Evolutionary conservation across 2,329 filamentous ascomycete genomes (phyloP), one percentile per base, ranked within the genome.

Genomic region (Ophiostoma triangulosporum): DNA sequence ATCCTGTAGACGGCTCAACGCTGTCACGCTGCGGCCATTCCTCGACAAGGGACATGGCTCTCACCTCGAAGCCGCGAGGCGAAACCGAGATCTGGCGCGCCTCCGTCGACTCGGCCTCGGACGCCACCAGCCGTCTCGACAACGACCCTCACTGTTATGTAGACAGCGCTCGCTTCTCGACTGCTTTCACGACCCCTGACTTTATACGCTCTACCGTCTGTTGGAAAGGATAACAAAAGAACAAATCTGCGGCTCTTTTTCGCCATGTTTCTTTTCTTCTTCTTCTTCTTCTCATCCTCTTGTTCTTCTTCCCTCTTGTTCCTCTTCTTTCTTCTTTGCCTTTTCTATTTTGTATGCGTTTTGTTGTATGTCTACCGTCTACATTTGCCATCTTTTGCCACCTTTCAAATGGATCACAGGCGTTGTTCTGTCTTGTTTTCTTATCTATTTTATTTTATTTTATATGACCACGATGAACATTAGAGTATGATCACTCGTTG

Each of bases 1-100:
- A 76, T 98, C 57, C 83, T 98, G 67, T 98, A 79, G 32, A 27
- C n/a, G n/a, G n/a, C n/a, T n/a, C n/a, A n/a, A n/a, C n/a, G n/a
- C n/a, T n/a, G n/a, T n/a, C n/a, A n/a, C n/a, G n/a, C n/a, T n/a
- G n/a, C n/a, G n/a, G n/a, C n/a, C n/a, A n/a, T n/a, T n/a, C n/a
- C n/a, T n/a, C n/a, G n/a, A n/a, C n/a, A n/a, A n/a, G n/a, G n/a
- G n/a, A n/a, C n/a, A n/a, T n/a, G n/a, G n/a, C n/a, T n/a, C n/a
- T n/a, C n/a, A n/a, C n/a, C n/a, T n/a, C n/a, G n/a, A n/a, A n/a
- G n/a, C n/a, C n/a, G n/a, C n/a, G n/a, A n/a, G n/a, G n/a, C n/a
- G n/a, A n/a, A n/a, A n/a, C n/a, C n/a, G n/a, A n/a, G n/a, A n/a
- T n/a, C n/a, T n/a, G n/a, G n/a, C n/a, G n/a, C n/a, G n/a, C n/a